Evolutionary conservation across 2,329 filamentous ascomycete genomes (phyloP).

Genomic region (Phialophora verrucosa): DNA sequence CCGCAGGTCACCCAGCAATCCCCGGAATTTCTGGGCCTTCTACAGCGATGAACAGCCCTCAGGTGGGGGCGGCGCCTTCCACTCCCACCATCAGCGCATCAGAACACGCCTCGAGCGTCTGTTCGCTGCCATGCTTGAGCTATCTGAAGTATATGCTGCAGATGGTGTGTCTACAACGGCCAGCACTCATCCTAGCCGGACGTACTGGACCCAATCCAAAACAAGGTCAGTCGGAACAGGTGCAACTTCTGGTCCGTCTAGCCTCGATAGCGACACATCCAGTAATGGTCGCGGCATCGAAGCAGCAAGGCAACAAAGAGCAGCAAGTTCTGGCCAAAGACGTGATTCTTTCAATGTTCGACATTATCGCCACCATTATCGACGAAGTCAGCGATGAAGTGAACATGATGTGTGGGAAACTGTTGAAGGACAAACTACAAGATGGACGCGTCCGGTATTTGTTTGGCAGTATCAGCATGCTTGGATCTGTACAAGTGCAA

Average conservation of each 20-base stretch:
- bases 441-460: slow-evolving; percentile 31
- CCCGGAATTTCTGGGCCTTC: slow-evolving; percentile 17
- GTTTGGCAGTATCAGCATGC: slow-evolving; percentile 37
- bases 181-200: slow-evolving; percentile 17
- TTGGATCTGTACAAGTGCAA: slow-evolving; percentile 29
- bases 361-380: slow-evolving; percentile 52
- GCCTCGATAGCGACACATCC: slow-evolving; percentile 42
- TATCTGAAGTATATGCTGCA: slow-evolving; percentile 33
- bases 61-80: slow-evolving; percentile 23
- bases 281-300: slow-evolving; percentile 41
- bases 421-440: slow-evolving; percentile 48
- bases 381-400: slow-evolving; percentile 54
- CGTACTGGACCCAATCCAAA: slow-evolving; percentile 24
- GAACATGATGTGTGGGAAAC: slow-evolving; percentile 50
- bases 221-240: slow-evolving; percentile 34
- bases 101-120: slow-evolving; percentile 16
- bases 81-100: slow-evolving; percentile 21
- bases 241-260: slow-evolving; percentile 39
- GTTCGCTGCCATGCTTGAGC: slow-evolving; percentile 21
- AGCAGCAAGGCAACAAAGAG: slow-evolving; percentile 13
- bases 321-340: slow-evolving; percentile 30
- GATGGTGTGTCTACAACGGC: slow-evolving; percentile 36
- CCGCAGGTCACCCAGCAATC: slow-evolving; percentile 3
- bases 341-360: slow-evolving; percentile 46
- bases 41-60: slow-evolving; percentile 9